Evolutionary conservation across 208 protist species (phyloP), one percentile per base, ranked within the genome.

Genomic region (Borovskyia barvae): DNA sequence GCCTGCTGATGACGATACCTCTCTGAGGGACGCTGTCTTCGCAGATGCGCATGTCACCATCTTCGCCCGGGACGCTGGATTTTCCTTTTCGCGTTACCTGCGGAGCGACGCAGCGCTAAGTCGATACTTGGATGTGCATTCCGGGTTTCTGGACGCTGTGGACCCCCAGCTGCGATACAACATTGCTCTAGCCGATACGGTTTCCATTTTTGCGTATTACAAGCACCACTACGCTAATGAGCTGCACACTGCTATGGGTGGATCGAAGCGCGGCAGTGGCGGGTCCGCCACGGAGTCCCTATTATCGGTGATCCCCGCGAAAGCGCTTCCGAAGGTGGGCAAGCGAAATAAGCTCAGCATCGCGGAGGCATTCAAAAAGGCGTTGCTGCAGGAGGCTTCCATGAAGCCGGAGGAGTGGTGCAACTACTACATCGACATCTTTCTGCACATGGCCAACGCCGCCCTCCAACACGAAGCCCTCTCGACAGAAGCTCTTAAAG

Each of bases 321-420:
- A 86, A 62, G 81, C 80, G 33, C 61, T 85, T 24, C 77, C 89
- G 9, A 45, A 37, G 49, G 37, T 49, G 26, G 57, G 69, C 47
- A 47, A 56, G 53, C 71, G 66, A 19, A 81, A 64, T 14, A 88
- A 81, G 54, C 37, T 55, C 29, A 61, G 60, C 12, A 25, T 67
- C 29, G 72, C 76, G 8, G 80, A 91, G 55, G 69, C 72, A 17
- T 92, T 85, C 63, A 79, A 76, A 54, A 79, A 74, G 57, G 83
- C 77, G 54, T 59, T 95, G 12, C 17, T 77, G 25, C 72, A 87
- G 56, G 89, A 95, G 67, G 74, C 71, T 22, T 58, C 35, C 53
- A 92, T 92, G 85, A 89, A 84, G 67, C 89, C 89, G 19, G 85
- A 95, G 71, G 85, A 92, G 67, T 95, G 89, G 89, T 92, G 85